Percentiles rank a stretch among this genome's conserved stretches.
phyloP scores from a whole-genome alignment of 495 filamentous ascomycete genomes.

The Alectoria sarmentosa region DNA sequence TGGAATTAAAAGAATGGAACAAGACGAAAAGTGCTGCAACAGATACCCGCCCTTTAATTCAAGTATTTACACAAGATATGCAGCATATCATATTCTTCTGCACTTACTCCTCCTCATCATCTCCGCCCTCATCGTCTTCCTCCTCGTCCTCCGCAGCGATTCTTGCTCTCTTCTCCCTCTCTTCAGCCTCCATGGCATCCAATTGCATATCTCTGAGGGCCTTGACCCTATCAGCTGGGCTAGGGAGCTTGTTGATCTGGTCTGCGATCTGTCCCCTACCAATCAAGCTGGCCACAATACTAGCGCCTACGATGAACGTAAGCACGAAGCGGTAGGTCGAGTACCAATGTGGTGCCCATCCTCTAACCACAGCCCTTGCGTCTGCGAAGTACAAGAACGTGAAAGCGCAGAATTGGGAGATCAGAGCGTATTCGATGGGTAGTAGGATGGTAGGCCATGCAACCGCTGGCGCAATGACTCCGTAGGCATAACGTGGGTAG shows the following conservation, averaged over 20 bases:
- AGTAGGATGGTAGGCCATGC: conserved; percentile 93
- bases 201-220: conserved; percentile 52
- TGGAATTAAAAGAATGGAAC: no score
- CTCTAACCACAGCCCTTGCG: conserved; percentile 60
- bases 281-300: conserved; percentile 79
- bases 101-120: conserved; percentile 30
- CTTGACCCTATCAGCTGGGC: conserved; percentile 56
- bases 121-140: conserved; percentile 28
- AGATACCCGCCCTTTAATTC: not conserved
- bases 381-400: conserved; percentile 86
- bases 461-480: conserved; percentile 71
- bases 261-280: conserved; percentile 79
- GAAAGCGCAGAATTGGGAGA: conserved; percentile 84
- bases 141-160: conserved; percentile 39
- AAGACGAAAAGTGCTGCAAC: no score
- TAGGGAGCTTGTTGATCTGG: conserved; percentile 36
- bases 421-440: conserved; percentile 81
- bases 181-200: conserved; percentile 51
- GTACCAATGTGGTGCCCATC: conserved; percentile 92
- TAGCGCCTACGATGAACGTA: conserved; percentile 84
- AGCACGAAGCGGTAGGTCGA: conserved; percentile 89
- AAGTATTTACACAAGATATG: not conserved
- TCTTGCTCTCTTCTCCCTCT: conserved; percentile 44
- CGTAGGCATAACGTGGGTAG: conserved; percentile 74
- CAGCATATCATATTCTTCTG: not conserved